Evolutionary conservation across 176 grass and related monocot genomes (phyloP), one percentile per base, ranked within the genome.

Genomic region (Oryza punctata): DNA sequence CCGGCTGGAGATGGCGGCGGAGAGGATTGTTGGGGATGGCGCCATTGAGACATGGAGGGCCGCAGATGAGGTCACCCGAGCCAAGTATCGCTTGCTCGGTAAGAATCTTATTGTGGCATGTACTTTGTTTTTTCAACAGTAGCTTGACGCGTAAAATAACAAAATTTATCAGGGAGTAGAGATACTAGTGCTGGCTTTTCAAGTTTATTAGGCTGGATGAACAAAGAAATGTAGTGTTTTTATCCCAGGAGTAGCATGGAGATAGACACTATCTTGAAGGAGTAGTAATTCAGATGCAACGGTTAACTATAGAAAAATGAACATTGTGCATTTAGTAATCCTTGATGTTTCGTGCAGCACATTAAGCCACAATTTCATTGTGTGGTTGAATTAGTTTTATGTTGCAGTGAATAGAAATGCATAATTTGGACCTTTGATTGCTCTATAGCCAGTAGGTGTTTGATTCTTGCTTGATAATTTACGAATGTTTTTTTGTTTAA

Each of bases 21-120:
- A 82, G 78, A 73, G 30, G 67, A 78, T 91, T 29, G 73, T 73
- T 3, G 86, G 90, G 49, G 73, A 88, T 15, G 76, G 41, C 0
- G 77, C 85, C 8, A 7, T 66, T 12, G 72, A 81, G 71, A 67
- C 65, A 7, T 91, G 90, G 86, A 73, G 68, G 10, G 24, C 13
- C 0, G 78, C 73, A 0, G 78, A 85, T 3, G 72, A 85, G 33
- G 13, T 40, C 61, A 64, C 27, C 38, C 73, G 82, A 8, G 45
- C 13, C 60, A 78, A 82, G 63, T 70, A 82, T 19, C 18, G 72
- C 37, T 0, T 85, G 11, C 60, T 87, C 32, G 89, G 85, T 91
- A 77, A 88, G 85, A 16, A 30, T 86, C 5, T 61, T 65, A 37
- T 40, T 40, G 4, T 73, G 32, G 30, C 67, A 0, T 60, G n/a